A percentile compares a stretch with the other conserved stretches of the same genome.
phyloP scores from a whole-genome alignment of 441 rosid genomes.

The Erodium chrysanthum region DNA sequence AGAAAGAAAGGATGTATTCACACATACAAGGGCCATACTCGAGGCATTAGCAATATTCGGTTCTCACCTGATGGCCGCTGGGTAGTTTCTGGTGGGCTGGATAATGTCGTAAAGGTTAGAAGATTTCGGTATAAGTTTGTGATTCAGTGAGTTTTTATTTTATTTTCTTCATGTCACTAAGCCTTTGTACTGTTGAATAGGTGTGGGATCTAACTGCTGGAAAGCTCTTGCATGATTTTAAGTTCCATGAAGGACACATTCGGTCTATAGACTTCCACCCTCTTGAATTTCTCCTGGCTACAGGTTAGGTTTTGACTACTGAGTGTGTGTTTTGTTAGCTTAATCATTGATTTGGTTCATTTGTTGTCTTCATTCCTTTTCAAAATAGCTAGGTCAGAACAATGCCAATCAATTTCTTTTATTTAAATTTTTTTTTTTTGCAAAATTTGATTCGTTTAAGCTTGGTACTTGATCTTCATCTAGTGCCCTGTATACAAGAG shows the following conservation, averaged over 20 bases:
- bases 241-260: conserved; percentile 78
- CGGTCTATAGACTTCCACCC: conserved; percentile 88
- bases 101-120: conserved; percentile 73
- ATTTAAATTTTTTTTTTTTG: too few relatives aligned
- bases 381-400: neutral
- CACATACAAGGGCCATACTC: conserved; percentile 84
- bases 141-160: neutral
- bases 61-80: conserved; percentile 98
- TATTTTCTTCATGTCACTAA: conserved; percentile 6
- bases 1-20: conserved; percentile 90
- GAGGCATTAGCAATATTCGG: conserved; percentile 58
- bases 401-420: neutral
- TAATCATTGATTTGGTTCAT: neutral
- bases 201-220: conserved; percentile 99
- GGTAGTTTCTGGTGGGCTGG: conserved; percentile 95
- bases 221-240: conserved; percentile 90
- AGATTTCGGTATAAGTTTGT: neutral
- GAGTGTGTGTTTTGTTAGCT: neutral
- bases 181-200: conserved; percentile 28
- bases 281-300: conserved; percentile 87
- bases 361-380: neutral
- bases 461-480: neutral
- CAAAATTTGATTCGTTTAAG: neutral
- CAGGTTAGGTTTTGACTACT: conserved; percentile 42
- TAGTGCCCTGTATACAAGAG: neutral